A percentile compares a stretch with the other conserved stretches of the same genome.
phyloP scores from a whole-genome alignment of 1,139 yeast species.

The Hanseniaspora uvarum region DNA sequence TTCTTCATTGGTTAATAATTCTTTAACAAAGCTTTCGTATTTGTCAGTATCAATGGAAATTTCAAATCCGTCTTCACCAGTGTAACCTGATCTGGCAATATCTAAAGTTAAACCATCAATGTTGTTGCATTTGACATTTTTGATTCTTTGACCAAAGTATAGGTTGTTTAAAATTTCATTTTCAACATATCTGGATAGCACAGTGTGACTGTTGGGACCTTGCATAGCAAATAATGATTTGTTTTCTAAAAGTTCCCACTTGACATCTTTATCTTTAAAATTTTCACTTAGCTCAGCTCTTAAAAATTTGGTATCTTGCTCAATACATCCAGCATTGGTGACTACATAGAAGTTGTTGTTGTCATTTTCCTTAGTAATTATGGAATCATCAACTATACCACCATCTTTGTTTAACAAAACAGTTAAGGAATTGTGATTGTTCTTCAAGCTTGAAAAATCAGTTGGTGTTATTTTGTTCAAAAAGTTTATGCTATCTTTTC shows the following conservation, averaged over 20 bases:
- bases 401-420: conserved; percentile 69
- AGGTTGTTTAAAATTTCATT: conserved; percentile 35
- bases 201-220: conserved; percentile 70
- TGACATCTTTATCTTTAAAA: conserved; percentile 35
- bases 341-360: conserved; percentile 66
- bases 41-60: conserved; percentile 62
- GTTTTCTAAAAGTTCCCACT: conserved; percentile 51
- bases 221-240: conserved; percentile 81
- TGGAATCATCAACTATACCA: conserved; percentile 80
- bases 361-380: conserved; percentile 75
- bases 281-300: conserved; percentile 39
- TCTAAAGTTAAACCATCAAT: conserved; percentile 33
- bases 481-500: conserved; percentile 57
- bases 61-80: conserved; percentile 98
- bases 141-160: conserved; percentile 63
- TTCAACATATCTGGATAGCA: conserved; percentile 55
- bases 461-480: conserved; percentile 78
- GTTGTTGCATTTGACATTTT: conserved; percentile 32
- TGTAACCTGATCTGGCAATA: conserved; percentile 88
- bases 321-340: conserved; percentile 95
- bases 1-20: conserved; percentile 46
- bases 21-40: conserved; percentile 53
- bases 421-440: conserved; percentile 60
- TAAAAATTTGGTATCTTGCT: conserved; percentile 61
- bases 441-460: conserved; percentile 49